phyloP scores from a whole-genome alignment of 225 moss, liverwort and hornwort species.

The Takakia lepidozioides region DNA sequence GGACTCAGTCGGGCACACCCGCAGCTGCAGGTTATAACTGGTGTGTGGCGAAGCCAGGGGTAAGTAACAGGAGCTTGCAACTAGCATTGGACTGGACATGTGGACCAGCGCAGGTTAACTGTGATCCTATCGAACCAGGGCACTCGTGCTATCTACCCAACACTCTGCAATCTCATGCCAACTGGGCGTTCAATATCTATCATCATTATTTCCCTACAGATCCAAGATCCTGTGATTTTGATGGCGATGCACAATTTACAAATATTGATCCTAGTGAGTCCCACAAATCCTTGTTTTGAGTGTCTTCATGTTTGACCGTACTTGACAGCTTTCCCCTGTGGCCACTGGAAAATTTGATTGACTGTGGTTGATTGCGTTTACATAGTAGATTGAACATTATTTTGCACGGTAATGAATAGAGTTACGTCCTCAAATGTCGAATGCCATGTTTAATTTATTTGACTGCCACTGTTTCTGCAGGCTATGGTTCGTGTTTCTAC shows the following conservation, averaged over 20 bases:
- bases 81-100: constrained; percentile 13
- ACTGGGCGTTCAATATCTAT: constrained; percentile 4
- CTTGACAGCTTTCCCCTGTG: too few species aligned
- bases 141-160: constrained; percentile 1
- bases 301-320: too few species aligned
- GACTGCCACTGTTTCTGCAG: too few species aligned
- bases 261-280: constrained; percentile 6
- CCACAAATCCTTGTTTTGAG: too few species aligned
- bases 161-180: constrained; percentile 1
- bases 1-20: constrained; percentile 9
- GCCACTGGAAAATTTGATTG: too few species aligned
- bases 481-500: too few species aligned
- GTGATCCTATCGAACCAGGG: background rate
- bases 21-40: constrained; percentile 12
- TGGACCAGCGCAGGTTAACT: background rate
- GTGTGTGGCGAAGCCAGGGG: constrained; percentile 34
- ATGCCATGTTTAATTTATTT: too few species aligned
- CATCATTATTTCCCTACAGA: background rate
- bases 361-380: too few species aligned
- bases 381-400: too few species aligned
- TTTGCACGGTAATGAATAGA: too few species aligned
- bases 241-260: background rate
- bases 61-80: constrained; percentile 37
- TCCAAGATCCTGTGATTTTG: background rate
- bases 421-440: too few species aligned